Evolutionary conservation across 2,329 filamentous ascomycete genomes (phyloP).

Genomic region (Cadophora sp.): DNA sequence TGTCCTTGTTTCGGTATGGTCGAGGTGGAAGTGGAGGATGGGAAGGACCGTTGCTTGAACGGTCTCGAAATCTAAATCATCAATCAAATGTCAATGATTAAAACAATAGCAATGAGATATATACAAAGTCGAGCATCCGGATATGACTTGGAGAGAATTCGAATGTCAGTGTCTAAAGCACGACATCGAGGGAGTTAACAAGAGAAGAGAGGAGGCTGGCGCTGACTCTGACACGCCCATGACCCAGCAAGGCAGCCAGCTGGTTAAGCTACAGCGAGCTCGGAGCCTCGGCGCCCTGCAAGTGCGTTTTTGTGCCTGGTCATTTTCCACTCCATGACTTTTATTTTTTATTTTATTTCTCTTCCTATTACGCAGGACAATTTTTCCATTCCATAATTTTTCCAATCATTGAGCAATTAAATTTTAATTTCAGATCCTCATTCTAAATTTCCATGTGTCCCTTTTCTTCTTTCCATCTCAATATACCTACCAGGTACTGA

Average conservation of each 20-base stretch:
- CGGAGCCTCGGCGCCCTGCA: slow-evolving; percentile 6
- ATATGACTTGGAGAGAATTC: neutral
- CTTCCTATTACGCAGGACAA: neutral
- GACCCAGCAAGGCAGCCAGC: slow-evolving; percentile 6
- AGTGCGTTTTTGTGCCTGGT: neutral
- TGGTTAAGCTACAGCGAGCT: neutral
- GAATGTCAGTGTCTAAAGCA: slow-evolving; percentile 7
- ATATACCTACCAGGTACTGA: no score
- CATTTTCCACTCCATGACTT: slow-evolving; percentile 6
- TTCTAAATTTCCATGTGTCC: neutral
- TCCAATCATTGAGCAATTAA: neutral
- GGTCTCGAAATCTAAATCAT: slow-evolving; percentile 12
- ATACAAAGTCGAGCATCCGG: slow-evolving; percentile 13
- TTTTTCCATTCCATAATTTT: no score
- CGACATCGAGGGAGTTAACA: neutral
- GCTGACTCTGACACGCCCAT: slow-evolving; percentile 2
- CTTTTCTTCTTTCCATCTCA: neutral
- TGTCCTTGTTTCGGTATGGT: neutral
- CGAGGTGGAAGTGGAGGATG: neutral
- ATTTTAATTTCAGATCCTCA: neutral
- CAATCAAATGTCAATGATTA: slow-evolving; percentile 1
- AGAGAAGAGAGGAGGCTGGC: neutral
- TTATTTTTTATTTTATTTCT: neutral
- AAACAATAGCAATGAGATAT: neutral
- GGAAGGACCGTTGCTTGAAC: slow-evolving; percentile 20